Conservation (phyloP, 805 yeast genomes). For the Wickerhamomyces bovis region DNA sequence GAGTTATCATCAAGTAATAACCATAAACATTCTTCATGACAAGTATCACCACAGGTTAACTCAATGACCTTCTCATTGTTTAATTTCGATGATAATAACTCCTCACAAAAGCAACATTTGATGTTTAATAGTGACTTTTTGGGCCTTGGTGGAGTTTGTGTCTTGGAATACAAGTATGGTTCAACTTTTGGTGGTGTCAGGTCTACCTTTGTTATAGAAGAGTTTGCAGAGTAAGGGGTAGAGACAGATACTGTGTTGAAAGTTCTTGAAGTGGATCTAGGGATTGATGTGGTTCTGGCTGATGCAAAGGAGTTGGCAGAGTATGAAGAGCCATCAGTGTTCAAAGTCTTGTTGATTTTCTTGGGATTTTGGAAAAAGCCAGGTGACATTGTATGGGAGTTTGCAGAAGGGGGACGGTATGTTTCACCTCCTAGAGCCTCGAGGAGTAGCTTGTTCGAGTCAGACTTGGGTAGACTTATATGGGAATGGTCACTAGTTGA, state of each 20-base stretch:
- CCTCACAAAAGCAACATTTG: constrained; percentile 40
- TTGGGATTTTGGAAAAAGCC: not conserved
- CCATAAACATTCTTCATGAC: constrained; percentile 41
- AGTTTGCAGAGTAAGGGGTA: not conserved
- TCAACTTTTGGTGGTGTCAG: constrained; percentile 14
- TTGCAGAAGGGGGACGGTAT: not conserved
- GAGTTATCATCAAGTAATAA: constrained; percentile 12
- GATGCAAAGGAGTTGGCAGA: constrained; percentile 4
- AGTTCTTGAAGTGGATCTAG: constrained; percentile 4
- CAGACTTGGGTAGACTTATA: not conserved
- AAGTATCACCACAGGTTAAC: constrained; percentile 37
- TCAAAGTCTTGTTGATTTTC: not conserved
- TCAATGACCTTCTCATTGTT: constrained; percentile 31
- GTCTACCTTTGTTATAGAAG: not conserved
- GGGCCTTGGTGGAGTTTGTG: constrained; percentile 12
- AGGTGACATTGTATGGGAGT: not conserved
- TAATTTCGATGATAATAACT: constrained; percentile 32
- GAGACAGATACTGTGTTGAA: not conserved
- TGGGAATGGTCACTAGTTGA: not conserved
- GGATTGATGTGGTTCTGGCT: constrained; percentile 17
- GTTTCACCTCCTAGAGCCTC: not conserved
- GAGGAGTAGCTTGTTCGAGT: not conserved
- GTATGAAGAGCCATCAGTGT: not conserved
- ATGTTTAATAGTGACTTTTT: constrained; percentile 14
- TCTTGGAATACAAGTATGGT: constrained; percentile 13